A percentile compares a stretch with the other conserved stretches of the same genome.
Evolutionary conservation across 2,329 filamentous ascomycete species (phyloP).

Genomic region (Phialemoniopsis sp.): DNA sequence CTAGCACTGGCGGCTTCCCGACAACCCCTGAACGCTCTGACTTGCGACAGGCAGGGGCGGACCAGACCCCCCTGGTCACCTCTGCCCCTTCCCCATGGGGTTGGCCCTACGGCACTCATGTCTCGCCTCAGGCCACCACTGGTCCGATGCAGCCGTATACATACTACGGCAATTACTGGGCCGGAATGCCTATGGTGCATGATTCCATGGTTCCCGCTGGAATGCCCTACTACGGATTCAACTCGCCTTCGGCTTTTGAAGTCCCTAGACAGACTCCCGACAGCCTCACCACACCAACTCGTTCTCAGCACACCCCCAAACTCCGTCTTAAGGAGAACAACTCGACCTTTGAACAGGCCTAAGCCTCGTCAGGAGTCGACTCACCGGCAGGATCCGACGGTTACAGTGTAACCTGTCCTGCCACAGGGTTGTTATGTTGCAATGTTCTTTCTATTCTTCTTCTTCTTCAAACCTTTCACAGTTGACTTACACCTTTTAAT

Average conservation of each 20-base stretch:
- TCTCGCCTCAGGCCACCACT: slow-evolving; percentile 1
- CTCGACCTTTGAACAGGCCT: background rate
- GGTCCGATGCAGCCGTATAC: slow-evolving; percentile 1
- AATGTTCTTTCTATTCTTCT: background rate
- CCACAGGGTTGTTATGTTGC: background rate
- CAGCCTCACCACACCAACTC: background rate
- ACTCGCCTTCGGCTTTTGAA: background rate
- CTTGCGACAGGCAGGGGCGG: background rate
- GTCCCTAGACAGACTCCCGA: background rate
- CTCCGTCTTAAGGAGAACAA: background rate
- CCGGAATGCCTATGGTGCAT: slow-evolving; percentile 1
- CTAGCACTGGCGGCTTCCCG: background rate
- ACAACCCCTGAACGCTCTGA: background rate
- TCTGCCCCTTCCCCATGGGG: background rate
- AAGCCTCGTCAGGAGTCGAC: background rate
- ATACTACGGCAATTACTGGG: slow-evolving; percentile 1
- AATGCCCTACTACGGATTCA: background rate
- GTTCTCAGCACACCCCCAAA: background rate
- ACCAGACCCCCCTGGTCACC: background rate
- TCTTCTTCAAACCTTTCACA: too few relatives aligned
- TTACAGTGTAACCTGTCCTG: too few relatives aligned
- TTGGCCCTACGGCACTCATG: background rate
- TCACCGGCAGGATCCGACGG: background rate
- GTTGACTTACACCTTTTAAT: too few relatives aligned
- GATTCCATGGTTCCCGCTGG: background rate